phyloP scores from a whole-genome alignment of 2,329 filamentous ascomycete species.

The Fusarium coicis region DNA sequence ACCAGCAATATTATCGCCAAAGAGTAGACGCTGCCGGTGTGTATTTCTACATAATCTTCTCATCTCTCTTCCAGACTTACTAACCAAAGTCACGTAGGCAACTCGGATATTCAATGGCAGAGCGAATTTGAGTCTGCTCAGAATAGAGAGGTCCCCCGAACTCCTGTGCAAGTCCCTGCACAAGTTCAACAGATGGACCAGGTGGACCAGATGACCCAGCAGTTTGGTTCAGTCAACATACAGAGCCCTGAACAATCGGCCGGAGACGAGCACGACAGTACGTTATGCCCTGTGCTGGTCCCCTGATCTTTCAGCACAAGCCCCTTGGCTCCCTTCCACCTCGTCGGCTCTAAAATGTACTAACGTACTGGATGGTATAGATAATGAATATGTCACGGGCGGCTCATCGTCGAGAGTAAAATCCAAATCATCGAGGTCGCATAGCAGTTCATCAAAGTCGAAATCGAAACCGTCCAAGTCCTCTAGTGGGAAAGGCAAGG shows the following conservation, averaged over 20 bases:
- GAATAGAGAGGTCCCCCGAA: slow-evolving; percentile 41
- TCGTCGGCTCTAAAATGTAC: not conserved
- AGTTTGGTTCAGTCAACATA: slow-evolving; percentile 31
- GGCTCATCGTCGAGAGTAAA: slow-evolving; percentile 26
- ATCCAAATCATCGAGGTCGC: slow-evolving; percentile 21
- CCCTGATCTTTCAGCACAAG: not conserved
- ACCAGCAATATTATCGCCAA: slow-evolving; percentile 45
- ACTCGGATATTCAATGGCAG: slow-evolving; percentile 43
- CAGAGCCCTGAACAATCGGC: slow-evolving; percentile 30
- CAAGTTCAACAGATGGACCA: slow-evolving; percentile 1
- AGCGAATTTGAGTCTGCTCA: slow-evolving; percentile 18
- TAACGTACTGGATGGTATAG: slow-evolving; percentile 22
- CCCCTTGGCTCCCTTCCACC: not conserved
- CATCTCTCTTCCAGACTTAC: not conserved
- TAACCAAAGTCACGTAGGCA: slow-evolving; percentile 36
- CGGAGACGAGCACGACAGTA: slow-evolving; percentile 38
- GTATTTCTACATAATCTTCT: not conserved
- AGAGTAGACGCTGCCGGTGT: slow-evolving; percentile 46
- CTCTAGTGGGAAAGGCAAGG: slow-evolving; percentile 39
- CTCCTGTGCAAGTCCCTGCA: slow-evolving; percentile 8
- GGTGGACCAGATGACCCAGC: slow-evolving; percentile 40
- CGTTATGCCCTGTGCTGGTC: not conserved
- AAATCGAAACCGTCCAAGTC: slow-evolving; percentile 37
- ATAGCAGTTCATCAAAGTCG: slow-evolving; percentile 30
- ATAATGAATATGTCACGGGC: slow-evolving; percentile 34